Percentiles rank a stretch among this genome's conserved stretches.
Conservation (phyloP, 331 rosid species). For the Acacia pycnantha region DNA sequence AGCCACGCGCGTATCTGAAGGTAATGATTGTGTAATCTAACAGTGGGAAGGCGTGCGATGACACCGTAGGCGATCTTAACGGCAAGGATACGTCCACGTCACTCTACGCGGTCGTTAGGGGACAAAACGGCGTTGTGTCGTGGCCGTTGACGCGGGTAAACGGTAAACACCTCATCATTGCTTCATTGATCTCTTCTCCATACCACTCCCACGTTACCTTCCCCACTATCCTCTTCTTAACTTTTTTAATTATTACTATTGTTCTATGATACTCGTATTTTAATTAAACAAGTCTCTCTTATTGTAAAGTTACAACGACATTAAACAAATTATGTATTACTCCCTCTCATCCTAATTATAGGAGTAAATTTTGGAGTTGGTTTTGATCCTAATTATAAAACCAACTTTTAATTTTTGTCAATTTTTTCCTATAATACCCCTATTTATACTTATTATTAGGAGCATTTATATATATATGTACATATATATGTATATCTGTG, state of each 20-base stretch:
- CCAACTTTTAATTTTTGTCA: too few relatives aligned
- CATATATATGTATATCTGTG: too few relatives aligned
- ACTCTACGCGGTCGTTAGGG: slow-evolving; percentile 35
- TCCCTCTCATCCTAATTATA: too few relatives aligned
- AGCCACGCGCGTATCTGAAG: slow-evolving; percentile 63
- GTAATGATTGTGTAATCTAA: slow-evolving; percentile 31
- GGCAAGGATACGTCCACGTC: background rate
- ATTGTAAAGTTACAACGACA: too few relatives aligned
- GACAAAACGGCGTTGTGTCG: slow-evolving; percentile 49
- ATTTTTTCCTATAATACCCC: too few relatives aligned
- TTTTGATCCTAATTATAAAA: too few relatives aligned
- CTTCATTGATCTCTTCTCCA: background rate
- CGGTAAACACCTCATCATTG: slow-evolving; percentile 32
- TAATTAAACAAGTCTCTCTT: too few relatives aligned
- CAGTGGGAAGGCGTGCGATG: slow-evolving; percentile 13
- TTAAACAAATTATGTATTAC: too few relatives aligned
- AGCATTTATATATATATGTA: too few relatives aligned
- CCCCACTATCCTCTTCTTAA: background rate
- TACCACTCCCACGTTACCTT: background rate
- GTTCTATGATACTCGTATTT: too few relatives aligned
- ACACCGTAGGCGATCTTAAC: background rate
- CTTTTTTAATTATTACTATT: background rate
- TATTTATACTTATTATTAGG: too few relatives aligned
- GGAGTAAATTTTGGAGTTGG: too few relatives aligned
- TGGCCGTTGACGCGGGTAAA: slow-evolving; percentile 31